Evolutionary conservation across 495 filamentous ascomycete species (phyloP).

Genomic region (Hypoxylon crocopeplum): DNA sequence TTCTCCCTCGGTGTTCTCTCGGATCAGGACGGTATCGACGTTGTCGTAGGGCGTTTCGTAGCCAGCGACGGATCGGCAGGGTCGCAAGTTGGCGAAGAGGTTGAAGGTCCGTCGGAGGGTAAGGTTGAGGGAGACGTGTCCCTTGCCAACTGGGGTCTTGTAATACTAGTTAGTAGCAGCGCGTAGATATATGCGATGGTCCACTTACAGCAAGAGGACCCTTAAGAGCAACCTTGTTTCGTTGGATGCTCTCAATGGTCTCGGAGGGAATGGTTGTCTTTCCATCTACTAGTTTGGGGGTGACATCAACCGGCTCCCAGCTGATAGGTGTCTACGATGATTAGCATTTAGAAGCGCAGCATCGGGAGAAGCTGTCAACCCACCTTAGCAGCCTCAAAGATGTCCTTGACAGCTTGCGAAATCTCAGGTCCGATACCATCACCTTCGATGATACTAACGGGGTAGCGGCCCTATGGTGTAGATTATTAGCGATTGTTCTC

Average conservation of each 20-base stretch:
- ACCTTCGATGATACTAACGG: slow-evolving; percentile 96
- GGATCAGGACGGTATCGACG: slow-evolving; percentile 96
- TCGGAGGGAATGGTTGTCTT: slow-evolving; percentile 89
- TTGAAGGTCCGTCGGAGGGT: slow-evolving; percentile 99
- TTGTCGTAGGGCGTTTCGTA: slow-evolving; percentile 99
- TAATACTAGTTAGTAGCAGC: slow-evolving; percentile 15
- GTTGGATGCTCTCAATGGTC: slow-evolving; percentile 87
- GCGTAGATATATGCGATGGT: neutral
- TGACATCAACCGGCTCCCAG: slow-evolving; percentile 97
- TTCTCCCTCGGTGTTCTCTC: slow-evolving; percentile 99
- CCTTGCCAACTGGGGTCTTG: slow-evolving; percentile 96
- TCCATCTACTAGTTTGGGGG: slow-evolving; percentile 88
- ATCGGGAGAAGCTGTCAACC: slow-evolving; percentile 26
- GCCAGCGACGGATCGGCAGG: slow-evolving; percentile 93
- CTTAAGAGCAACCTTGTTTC: slow-evolving; percentile 96
- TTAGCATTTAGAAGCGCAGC: slow-evolving; percentile 29
- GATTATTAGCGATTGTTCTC: slow-evolving; percentile 8
- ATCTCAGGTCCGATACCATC: slow-evolving; percentile 99
- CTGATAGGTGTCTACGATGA: slow-evolving; percentile 78
- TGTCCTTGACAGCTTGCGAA: slow-evolving; percentile 95
- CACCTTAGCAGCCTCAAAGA: slow-evolving; percentile 94
- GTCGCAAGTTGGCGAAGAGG: slow-evolving; percentile 98
- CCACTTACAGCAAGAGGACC: slow-evolving; percentile 88
- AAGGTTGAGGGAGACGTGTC: slow-evolving; percentile 98
- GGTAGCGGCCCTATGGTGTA: slow-evolving; percentile 79